These are phyloP conservation scores for Hypoxylon sp. DNA, from an alignment of 2,329 filamentous ascomycete species.

Conservation along the genomic window DNA sequence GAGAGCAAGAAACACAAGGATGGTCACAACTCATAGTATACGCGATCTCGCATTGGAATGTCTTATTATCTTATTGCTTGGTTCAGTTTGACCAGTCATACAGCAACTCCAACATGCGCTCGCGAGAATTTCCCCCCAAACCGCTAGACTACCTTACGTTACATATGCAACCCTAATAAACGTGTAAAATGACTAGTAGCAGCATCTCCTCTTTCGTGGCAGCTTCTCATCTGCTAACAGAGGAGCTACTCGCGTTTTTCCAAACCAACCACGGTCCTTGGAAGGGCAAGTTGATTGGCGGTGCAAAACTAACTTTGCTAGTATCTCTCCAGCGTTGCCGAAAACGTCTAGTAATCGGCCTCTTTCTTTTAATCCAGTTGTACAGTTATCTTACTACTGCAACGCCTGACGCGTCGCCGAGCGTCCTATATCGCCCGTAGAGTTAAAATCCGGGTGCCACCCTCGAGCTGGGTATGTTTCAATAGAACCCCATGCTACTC, in stretches of 20 bases:
- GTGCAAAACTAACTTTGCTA: constrained; percentile 4
- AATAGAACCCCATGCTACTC: constrained; percentile 59
- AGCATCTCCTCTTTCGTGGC: constrained; percentile 6
- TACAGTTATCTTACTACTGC: constrained; percentile 29
- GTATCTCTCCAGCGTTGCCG: constrained; percentile 13
- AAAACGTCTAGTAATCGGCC: constrained; percentile 6
- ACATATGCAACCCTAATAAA: constrained; percentile 1
- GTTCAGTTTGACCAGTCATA: neutral
- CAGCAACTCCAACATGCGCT: neutral
- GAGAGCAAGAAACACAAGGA: too few relatives aligned
- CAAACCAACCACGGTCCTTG: constrained; percentile 10
- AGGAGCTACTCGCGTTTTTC: constrained; percentile 7
- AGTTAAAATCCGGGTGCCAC: constrained; percentile 10
- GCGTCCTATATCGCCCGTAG: neutral
- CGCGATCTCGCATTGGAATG: neutral
- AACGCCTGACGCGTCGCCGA: constrained; percentile 19
- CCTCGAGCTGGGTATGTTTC: constrained; percentile 35
- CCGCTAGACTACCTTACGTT: constrained; percentile 8
- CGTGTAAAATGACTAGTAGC: neutral
- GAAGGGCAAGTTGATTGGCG: neutral
- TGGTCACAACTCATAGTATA: neutral
- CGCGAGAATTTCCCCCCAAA: neutral
- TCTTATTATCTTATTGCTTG: neutral
- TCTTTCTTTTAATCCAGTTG: constrained; percentile 17
- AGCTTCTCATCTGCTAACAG: neutral